Evolutionary conservation across 371 early-diverging fungal species (phyloP), one percentile per base, ranked within the genome.

Genomic region (Syncephalis fuscata): DNA sequence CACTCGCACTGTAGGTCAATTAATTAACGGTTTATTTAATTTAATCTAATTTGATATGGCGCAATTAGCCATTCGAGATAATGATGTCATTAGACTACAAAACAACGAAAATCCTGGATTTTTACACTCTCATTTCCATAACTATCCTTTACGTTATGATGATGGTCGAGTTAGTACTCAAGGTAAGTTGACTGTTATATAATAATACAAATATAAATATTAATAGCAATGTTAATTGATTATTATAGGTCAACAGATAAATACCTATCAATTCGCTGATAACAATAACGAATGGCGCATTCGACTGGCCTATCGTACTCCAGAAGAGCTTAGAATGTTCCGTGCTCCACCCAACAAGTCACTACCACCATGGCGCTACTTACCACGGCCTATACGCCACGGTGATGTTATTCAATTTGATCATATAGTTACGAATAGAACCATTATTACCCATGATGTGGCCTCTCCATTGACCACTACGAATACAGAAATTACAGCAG

Each of bases 381-480:
- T 32, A 11, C 11, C 32, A 32, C 32, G 32, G 7, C 32, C 32
- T 11, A 32, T 32, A 7, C 32, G 32, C 11, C 32, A 73, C 55
- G 73, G 73, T 8, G 77, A 80, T 51, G 59, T 65, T 1, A 54
- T 78, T 46, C 70, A 71, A 2, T 63, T 78, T 1, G 68, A 74
- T 44, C 80, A 80, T 56, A 56, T 73, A 7, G 36, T 49, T 0
- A 76, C 77, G 3, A 56, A 65, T 17, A 70, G 76, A 0, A 74
- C 73, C 53, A 67, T 97, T 16, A 57, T 90, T 47, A 91, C 97
- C 1, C 97, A 96, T 60, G 98, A 97, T 59, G 98, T 97, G 16
- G 98, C 98, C 3, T 88, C 90, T 15, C 94, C 96, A n/a, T 59
- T 88, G 48, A 86, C 88, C 60, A 61, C 85, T 9, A 96, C 98